Base-by-base conservation (phyloP, 2,329 filamentous ascomycete species). In the Fusarium anthophilum region DNA sequence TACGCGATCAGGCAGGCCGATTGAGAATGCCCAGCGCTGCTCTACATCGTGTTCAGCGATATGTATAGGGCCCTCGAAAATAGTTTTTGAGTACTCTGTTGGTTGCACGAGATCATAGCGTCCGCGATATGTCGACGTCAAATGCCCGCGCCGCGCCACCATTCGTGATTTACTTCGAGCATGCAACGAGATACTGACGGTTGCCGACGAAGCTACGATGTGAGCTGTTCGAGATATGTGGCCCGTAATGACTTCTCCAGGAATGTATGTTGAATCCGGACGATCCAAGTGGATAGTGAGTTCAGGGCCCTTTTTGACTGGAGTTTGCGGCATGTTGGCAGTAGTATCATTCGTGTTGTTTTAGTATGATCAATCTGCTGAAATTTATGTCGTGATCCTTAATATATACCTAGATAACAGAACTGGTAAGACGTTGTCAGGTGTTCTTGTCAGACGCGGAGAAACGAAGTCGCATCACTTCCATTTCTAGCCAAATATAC, bases 111-210 rank as follows among this genome's bases (percentile, higher is more conserved):
- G 37, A 20, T 61, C 58, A 12, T n/a, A 61, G 5, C 58, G 58
- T 17, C 58, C 58, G 8, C 58, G 58, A 35, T 61, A 35, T n/a
- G 58, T 61, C 12, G 58, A 61, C 3, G 58, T 56, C 28, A 61
- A 14, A 22, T 61, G 58, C 2, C 58, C 58, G 3, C 47, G 58
- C 24, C 58, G 41, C 1, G n/a, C 28, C 5, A 61, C 48, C 58
- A 61, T 61, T 10, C 48, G 39, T 2, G 58, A 56, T 22, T 61
- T 61, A 10, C 58, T 61, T 9, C 58, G 12, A 8, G 58, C 58
- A 15, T 56, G 37, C 18, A 61, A 2, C 5, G 48, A 43, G 2
- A 61, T 18, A 24, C 2, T 15, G 1, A 56, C 1, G 0, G 37
- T 13, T 12, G 58, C 58, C 2, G 3, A 55, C 6, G 58, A 17